Evolutionary conservation across 139 green algal genomes (phyloP).

Genomic region (Astrephomene gubernaculifera): DNA sequence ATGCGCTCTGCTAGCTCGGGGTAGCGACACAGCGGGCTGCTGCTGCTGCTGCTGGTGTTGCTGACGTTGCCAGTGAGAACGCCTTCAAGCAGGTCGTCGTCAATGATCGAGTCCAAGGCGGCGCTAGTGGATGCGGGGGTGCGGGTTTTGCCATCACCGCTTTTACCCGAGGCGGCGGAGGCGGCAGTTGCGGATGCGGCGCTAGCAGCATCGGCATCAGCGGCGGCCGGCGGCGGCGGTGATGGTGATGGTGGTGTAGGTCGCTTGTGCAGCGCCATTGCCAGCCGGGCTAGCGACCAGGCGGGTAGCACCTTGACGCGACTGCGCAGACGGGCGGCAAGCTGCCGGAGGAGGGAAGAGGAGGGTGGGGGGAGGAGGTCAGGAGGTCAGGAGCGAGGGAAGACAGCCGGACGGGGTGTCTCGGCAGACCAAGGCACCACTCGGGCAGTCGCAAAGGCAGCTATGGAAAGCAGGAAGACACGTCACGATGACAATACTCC

Average conservation of each 20-base stretch:
- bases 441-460: not conserved
- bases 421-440: not conserved
- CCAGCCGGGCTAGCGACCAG: slow-evolving; percentile 25
- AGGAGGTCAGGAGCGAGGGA: not conserved
- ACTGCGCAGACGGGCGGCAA: not conserved
- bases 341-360: not conserved
- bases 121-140: too few species aligned
- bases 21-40: not conserved
- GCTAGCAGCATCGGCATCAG: not conserved
- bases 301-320: not conserved
- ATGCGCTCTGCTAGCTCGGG: slow-evolving; percentile 26
- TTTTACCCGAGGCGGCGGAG: not conserved
- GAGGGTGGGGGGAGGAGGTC: not conserved
- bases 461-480: not conserved
- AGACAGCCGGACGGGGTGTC: not conserved
- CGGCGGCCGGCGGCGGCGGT: not conserved
- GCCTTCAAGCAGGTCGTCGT: too few species aligned
- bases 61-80: not conserved
- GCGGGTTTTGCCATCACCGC: too few species aligned
- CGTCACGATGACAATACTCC: too few species aligned
- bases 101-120: too few species aligned
- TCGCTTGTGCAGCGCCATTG: slow-evolving; percentile 7
- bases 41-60: not conserved
- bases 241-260: not conserved
- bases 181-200: not conserved